Conservation (phyloP, 192 early-diverging fungal species). For the Backusella mclennaniae region DNA sequence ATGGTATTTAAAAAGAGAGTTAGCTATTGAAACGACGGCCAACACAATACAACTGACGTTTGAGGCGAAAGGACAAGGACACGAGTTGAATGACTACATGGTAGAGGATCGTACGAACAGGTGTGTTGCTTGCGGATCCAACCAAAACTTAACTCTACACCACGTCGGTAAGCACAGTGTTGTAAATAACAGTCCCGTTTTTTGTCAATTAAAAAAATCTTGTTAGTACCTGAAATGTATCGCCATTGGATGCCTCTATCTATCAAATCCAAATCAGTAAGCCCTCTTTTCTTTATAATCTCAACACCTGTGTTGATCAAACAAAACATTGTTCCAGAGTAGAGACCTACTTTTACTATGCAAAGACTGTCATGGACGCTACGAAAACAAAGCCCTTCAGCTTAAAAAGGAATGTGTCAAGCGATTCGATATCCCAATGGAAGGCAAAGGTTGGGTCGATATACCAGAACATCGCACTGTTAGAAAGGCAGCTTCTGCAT, state of each 20-base stretch:
- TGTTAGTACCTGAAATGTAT: constrained; percentile 42
- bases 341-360: constrained; percentile 35
- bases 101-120: constrained; percentile 35
- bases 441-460: constrained; percentile 31
- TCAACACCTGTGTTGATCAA: not conserved
- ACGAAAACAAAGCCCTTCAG: constrained; percentile 25
- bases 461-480: constrained; percentile 14
- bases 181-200: not conserved
- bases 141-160: constrained; percentile 28
- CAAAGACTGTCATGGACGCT: constrained; percentile 30
- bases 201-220: not conserved
- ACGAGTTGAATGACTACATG: constrained; percentile 28
- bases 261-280: constrained; percentile 41
- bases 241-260: constrained; percentile 34
- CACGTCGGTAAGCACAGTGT: constrained; percentile 28
- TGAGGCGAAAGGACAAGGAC: constrained; percentile 35
- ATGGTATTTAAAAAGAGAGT: constrained; percentile 33
- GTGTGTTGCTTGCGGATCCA: constrained; percentile 34
- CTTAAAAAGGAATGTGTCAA: constrained; percentile 24
- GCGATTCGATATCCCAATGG: constrained; percentile 27
- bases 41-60: constrained; percentile 34
- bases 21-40: constrained; percentile 20
- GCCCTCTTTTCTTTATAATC: not conserved
- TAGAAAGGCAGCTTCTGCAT: constrained; percentile 34
- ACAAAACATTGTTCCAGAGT: constrained; percentile 18